phyloP scores from a whole-genome alignment of 306 rosid species.

The Pterocarpus santalinus region DNA sequence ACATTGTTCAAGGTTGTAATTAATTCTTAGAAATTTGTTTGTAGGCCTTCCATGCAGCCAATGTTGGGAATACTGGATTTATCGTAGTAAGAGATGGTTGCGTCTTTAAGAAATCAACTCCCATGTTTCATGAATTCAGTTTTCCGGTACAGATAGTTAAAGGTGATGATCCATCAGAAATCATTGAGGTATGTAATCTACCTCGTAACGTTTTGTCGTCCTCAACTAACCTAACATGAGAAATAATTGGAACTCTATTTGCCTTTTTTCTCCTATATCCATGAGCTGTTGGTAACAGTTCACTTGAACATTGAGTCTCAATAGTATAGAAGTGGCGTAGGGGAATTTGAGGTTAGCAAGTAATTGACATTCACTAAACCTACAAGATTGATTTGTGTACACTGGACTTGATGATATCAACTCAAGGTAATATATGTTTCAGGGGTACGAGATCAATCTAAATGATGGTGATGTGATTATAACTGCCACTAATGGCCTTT shows the following conservation, averaged over 20 bases:
- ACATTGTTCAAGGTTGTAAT: constrained; percentile 36
- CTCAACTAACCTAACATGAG: constrained; percentile 16
- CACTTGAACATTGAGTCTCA: constrained; percentile 22
- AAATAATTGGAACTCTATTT: constrained; percentile 2
- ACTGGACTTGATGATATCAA: not conserved
- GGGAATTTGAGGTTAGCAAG: constrained; percentile 2
- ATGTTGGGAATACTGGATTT: constrained; percentile 79
- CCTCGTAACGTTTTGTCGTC: not conserved
- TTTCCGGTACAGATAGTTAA: constrained; percentile 64
- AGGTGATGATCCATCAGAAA: constrained; percentile 63
- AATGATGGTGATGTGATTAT: constrained; percentile 75
- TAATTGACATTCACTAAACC: constrained; percentile 1
- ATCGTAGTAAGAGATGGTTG: constrained; percentile 69
- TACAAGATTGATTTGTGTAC: constrained; percentile 20
- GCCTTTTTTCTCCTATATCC: constrained; percentile 11
- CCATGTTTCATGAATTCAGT: constrained; percentile 70
- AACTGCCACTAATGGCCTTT: constrained; percentile 81
- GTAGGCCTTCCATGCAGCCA: constrained; percentile 79
- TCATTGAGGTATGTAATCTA: constrained; percentile 64
- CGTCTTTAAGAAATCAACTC: constrained; percentile 63
- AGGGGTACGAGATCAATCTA: constrained; percentile 63
- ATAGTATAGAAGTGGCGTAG: constrained; percentile 6
- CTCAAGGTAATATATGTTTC: constrained; percentile 46
- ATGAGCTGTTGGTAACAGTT: constrained; percentile 19
- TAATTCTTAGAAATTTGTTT: constrained; percentile 40